These are phyloP conservation scores for Blastocystis sp. DNA, from an alignment of 352 stramenopile species.

Conservation along the genomic window DNA sequence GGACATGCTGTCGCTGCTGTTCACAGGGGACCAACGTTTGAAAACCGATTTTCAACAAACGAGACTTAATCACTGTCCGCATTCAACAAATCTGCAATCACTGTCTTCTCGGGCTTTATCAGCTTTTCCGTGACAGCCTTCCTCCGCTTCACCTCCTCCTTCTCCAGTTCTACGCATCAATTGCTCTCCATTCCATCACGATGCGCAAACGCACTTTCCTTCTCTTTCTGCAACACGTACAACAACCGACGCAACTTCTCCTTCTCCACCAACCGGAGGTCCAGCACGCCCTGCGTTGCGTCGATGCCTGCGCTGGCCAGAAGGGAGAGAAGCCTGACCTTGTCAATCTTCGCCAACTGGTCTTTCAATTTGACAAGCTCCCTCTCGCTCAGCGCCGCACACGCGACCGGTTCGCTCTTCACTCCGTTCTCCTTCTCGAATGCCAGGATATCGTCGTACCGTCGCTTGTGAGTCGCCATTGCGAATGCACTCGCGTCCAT, in stretches of 20 bases:
- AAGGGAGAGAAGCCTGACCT: neutral
- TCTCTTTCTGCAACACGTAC: constrained; percentile 10
- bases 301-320: neutral
- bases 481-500: neutral
- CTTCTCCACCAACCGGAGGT: neutral
- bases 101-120: constrained; percentile 81
- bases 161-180: constrained; percentile 9
- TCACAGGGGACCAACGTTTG: neutral
- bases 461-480: neutral
- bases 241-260: neutral
- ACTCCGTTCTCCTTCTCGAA: neutral
- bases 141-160: neutral
- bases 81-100: neutral
- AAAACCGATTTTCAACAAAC: neutral
- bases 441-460: neutral
- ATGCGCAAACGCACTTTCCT: constrained; percentile 5
- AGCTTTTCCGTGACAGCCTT: constrained; percentile 76
- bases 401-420: neutral
- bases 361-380: neutral
- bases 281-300: neutral
- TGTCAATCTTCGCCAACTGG: neutral
- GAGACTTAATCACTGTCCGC: neutral
- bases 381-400: neutral
- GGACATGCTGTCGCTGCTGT: constrained; percentile 8
- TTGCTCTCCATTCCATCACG: neutral